Conservation (phyloP, 1,139 yeast genomes). For the Kluyveromyces sp. region DNA sequence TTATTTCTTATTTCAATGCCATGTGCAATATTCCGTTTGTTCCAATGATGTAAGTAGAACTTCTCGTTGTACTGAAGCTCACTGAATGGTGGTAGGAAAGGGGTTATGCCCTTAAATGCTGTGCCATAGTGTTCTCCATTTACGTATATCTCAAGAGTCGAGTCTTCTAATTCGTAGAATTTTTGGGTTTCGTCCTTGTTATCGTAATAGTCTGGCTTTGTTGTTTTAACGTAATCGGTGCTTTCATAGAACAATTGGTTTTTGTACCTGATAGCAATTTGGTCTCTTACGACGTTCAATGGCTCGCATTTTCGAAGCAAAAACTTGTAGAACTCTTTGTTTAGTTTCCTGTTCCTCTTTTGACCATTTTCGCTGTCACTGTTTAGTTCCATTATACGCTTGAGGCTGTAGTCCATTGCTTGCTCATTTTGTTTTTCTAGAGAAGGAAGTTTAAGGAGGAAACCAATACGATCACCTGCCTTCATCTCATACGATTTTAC, state of each 20-base stretch:
- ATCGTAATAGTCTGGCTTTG: conserved; percentile 31
- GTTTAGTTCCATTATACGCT: conserved; percentile 24
- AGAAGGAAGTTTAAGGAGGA: conserved; percentile 65
- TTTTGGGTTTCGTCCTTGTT: conserved; percentile 24
- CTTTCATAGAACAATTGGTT: conserved; percentile 77
- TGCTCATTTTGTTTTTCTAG: conserved; percentile 37
- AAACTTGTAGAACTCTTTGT: conserved; percentile 24
- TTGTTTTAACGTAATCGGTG: conserved; percentile 72
- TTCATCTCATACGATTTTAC: conserved; percentile 32
- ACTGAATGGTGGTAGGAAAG: conserved; percentile 72
- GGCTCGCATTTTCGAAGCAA: conserved; percentile 24
- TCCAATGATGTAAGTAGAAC: conserved; percentile 36
- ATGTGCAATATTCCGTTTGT: conserved; percentile 9
- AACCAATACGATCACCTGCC: conserved; percentile 77
- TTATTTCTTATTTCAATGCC: conserved; percentile 34
- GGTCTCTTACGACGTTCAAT: conserved; percentile 52
- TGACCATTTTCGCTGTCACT: conserved; percentile 11
- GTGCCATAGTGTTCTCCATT: conserved; percentile 66
- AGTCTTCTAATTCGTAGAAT: conserved; percentile 19
- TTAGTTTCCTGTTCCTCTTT: conserved; percentile 14
- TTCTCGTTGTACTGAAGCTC: conserved; percentile 38
- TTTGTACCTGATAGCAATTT: conserved; percentile 80
- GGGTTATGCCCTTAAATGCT: conserved; percentile 60
- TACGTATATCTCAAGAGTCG: conserved; percentile 53
- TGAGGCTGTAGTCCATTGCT: conserved; percentile 29